Conservation (phyloP, 2,329 filamentous ascomycete genomes). For the Zymoseptoria crescenta region DNA sequence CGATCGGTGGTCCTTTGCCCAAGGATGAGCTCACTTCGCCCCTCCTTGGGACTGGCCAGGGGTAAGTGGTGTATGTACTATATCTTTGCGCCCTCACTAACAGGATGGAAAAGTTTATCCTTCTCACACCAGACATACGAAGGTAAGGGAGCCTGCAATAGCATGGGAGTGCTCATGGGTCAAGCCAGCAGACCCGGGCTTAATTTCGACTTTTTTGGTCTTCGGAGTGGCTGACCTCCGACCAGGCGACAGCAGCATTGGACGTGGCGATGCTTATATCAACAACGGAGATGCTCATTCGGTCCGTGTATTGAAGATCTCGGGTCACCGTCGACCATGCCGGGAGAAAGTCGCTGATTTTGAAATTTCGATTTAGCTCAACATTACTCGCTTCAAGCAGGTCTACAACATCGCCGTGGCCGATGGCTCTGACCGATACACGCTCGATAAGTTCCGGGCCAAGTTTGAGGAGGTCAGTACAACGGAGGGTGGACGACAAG, state of each 20-base stretch:
- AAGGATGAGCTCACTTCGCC: slow-evolving; percentile 6
- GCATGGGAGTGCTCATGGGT: background rate
- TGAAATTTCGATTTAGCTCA: slow-evolving; percentile 3
- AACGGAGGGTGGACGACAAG: too few species aligned
- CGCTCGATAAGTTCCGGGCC: slow-evolving; percentile 18
- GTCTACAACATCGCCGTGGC: slow-evolving; percentile 20
- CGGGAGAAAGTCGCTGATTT: background rate
- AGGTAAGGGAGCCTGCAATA: background rate
- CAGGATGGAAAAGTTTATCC: slow-evolving; percentile 19
- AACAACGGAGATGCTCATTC: slow-evolving; percentile 23
- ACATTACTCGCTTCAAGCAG: slow-evolving; percentile 19
- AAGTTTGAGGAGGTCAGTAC: slow-evolving; percentile 7
- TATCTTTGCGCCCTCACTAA: background rate
- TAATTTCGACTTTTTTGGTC: too few species aligned
- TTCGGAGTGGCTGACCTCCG: too few species aligned
- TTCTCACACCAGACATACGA: slow-evolving; percentile 31
- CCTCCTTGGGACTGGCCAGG: background rate
- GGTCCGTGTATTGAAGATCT: background rate
- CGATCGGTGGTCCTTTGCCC: slow-evolving; percentile 24
- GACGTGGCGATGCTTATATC: slow-evolving; percentile 19
- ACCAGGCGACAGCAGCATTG: slow-evolving; percentile 20
- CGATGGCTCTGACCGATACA: slow-evolving; percentile 16
- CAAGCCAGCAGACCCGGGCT: too few species aligned
- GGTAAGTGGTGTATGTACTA: background rate
- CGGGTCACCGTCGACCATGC: background rate